A percentile compares a stretch with the other conserved stretches of the same genome.
These are phyloP conservation scores for Abelmoschus esculentus DNA, from an alignment of 345 rosid genomes.

Conservation along the genomic window DNA sequence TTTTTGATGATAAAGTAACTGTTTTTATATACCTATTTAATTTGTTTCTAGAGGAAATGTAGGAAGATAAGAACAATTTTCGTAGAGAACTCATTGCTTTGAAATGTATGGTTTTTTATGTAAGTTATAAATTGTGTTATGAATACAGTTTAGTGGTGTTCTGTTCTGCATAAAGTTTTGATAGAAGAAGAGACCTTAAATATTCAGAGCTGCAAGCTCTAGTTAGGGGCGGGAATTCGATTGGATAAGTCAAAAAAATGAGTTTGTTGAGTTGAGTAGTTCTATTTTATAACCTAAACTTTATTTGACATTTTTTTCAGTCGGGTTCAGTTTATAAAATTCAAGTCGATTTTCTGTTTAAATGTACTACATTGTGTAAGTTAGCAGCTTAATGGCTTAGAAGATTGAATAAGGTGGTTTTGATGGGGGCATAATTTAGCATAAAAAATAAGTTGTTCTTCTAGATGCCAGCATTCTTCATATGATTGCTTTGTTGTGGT, in stretches of 20 bases:
- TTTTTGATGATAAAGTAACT: not conserved
- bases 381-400: not conserved
- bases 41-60: no score
- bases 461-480: not conserved
- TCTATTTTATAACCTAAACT: no score
- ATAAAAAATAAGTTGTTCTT: not conserved
- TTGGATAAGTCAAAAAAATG: no score
- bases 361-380: not conserved
- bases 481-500: not conserved
- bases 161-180: not conserved
- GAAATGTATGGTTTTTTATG: not conserved
- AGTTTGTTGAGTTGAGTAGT: no score
- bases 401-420: not conserved
- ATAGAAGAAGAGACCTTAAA: not conserved
- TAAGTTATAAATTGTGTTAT: not conserved
- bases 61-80: no score
- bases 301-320: no score
- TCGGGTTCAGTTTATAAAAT: no score
- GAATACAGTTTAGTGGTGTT: not conserved
- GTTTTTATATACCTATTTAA: not conserved
- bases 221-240: no score
- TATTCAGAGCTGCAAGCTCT: not conserved
- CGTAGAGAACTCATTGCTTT: not conserved
- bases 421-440: not conserved
- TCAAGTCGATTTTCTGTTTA: no score